Evolutionary conservation across 495 filamentous ascomycete species (phyloP), one percentile per base, ranked within the genome.

Genomic region (Pseudevernia furfuracea): DNA sequence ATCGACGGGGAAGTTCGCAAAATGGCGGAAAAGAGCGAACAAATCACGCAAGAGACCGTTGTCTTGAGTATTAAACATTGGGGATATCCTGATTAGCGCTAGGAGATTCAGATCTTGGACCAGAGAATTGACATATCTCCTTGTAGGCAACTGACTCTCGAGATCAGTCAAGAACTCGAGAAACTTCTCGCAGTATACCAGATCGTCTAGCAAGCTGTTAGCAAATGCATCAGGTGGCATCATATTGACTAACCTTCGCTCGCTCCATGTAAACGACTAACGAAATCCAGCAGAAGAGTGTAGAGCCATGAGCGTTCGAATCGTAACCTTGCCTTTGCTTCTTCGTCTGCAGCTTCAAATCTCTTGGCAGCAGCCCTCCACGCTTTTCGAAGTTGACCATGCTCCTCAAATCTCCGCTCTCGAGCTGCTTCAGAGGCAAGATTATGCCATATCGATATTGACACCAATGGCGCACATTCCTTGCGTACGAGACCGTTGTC

Each of bases 251-350:
- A 23, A 71, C 78, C 77, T 64, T 76, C 75, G 28, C 75, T 72
- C 23, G 80, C 76, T 38, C 79, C 78, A 70, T 92, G 90, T 30
- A 97, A 72, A 63, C 86, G 80, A 60, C 84, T 80, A 14, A 96
- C 69, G 69, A 97, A 99, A 67, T 93, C 88, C 59, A 97, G 75
- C 1, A 94, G 76, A 72, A 97, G 82, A 21, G 89, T 87, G 70
- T 89, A 97, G 23, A 99, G 81, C 94, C 94, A 99, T 56, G 89
- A 87, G 58, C 95, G 85, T 75, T 99, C 94, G 68, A 97, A 97
- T 48, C 89, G 85, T 66, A 96, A 78, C 68, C 88, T 87, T 43
- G 87, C 85, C 71, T 96, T 89, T 4, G 81, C 80, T 19, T 78
- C 75, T 65, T 96, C 91, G 69, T 97, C 92, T 58, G 88, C 90